A percentile compares a stretch with the other conserved stretches of the same genome.
phyloP scores from a whole-genome alignment of 1,284 basidiomycete genomes.

The Anthracocystis setariae region DNA sequence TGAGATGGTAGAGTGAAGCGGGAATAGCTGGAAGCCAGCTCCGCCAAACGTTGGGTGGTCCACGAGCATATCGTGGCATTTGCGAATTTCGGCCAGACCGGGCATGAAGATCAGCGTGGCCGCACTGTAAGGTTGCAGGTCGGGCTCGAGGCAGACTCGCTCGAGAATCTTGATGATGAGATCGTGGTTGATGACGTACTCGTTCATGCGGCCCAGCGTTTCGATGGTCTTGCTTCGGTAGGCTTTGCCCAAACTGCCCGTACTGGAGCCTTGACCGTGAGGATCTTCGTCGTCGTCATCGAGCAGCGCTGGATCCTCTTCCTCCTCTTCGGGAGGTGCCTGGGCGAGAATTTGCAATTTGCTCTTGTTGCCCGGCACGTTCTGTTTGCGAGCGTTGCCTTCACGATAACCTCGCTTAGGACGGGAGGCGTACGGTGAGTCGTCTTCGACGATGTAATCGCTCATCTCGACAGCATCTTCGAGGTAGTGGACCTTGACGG shows the following conservation, averaged over 20 bases:
- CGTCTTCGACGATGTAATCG: constrained; percentile 80
- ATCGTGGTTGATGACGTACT: constrained; percentile 76
- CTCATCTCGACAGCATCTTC: constrained; percentile 92
- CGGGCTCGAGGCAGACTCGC: constrained; percentile 78
- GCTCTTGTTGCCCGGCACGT: constrained; percentile 69
- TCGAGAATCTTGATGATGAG: constrained; percentile 84
- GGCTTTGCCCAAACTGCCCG: constrained; percentile 70
- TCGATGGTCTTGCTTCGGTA: constrained; percentile 79
- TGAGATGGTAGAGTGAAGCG: constrained; percentile 81
- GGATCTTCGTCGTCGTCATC: constrained; percentile 79
- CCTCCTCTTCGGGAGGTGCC: constrained; percentile 69
- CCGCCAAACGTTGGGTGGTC: constrained; percentile 82
- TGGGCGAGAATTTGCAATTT: constrained; percentile 74
- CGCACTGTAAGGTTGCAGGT: constrained; percentile 75
- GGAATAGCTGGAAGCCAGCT: constrained; percentile 80
- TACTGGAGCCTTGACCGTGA: constrained; percentile 66
- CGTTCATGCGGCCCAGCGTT: constrained; percentile 88
- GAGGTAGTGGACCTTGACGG: constrained; percentile 85
- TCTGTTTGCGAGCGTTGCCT: constrained; percentile 41
- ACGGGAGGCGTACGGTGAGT: constrained; percentile 80
- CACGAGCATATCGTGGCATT: constrained; percentile 81
- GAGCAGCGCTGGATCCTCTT: constrained; percentile 80
- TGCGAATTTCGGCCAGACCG: constrained; percentile 83
- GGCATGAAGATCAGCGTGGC: constrained; percentile 95
- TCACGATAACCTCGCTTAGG: constrained; percentile 47